Evolutionary conservation across 805 yeast species (phyloP), one percentile per base, ranked within the genome.

Genomic region (Metschnikowia anglica): DNA sequence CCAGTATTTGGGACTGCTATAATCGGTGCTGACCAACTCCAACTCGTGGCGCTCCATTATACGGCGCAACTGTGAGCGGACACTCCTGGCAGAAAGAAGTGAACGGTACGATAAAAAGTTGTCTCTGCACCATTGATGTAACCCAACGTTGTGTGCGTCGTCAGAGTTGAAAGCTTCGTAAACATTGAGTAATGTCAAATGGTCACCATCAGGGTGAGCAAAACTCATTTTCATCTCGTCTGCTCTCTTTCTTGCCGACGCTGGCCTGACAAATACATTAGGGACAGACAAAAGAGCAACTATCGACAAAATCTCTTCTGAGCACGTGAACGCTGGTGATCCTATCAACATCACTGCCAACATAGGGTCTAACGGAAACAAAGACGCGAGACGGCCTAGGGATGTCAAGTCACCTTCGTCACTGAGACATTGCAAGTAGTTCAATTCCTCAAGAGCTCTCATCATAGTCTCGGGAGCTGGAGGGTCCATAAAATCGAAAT

Each of bases 381-480:
- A 83, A 1, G 97, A 88, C 1, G 97, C 95, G 57, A 84, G 63
- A 55, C 97, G 77, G 46, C 99, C 99, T 48, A 91, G 70, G 1
- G 93, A 78, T 0, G 98, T 93, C 53, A 91, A 69, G 41, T 85
- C 83, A 47, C 98, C 99, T 35, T 88, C 91, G 61, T 93, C 97
- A 53, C 88, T 87, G 40, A 91, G 74, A 69, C 97, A 93, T 17
- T 85, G 83, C 48, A 91, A 72, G 61, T 88, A 93, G 61, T 93
- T 90, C 58, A 91, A 75, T 64, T 91, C 99, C 65, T 91, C 99
- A 49, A 91, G 72, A 0, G 98, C 98, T 62, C 99, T 78, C 99
- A 93, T 93, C 99, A 91, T 93, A 5, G 99, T 93, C 66, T 91
- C 99, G 8, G 99, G 99, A 2, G 98, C 98, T 11, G 99, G 99